Evolutionary conservation across 768 basidiomycete species (phyloP), one percentile per base, ranked within the genome.

Genomic region (Pleurotus salmoneostramineus): DNA sequence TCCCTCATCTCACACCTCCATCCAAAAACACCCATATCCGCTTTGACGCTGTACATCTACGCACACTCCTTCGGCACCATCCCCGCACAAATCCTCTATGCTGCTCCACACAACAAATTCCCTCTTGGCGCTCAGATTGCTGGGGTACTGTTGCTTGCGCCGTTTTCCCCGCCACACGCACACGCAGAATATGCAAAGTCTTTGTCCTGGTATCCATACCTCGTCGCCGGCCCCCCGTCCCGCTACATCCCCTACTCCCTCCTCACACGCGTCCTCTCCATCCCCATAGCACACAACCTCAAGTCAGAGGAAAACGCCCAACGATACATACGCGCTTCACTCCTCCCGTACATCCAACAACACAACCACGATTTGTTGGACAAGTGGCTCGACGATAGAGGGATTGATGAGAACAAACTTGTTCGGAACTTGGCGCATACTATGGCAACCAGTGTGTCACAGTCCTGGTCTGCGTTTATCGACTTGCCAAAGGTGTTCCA

Each of bases 51-150:
- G 43, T 84, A 81, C 69, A 58, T 86, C 56, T 66, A 72, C 11
- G 84, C 81, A 0, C 79, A 79, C 10, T 83, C 82, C 2, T 83
- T 77, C 61, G 85, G 84, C 15, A 80, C 79, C 0, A 73, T 77
- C 8, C 71, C 77, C 3, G 79, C 83, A 0, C 84, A 85, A 70
- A 82, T 84, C 37, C 63, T 86, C 10, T 84, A 81, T 58, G 81
- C 79, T 1, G 75, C 79, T 0, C 64, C 81, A 0, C 80, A 78
- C 67, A 73, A 79, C 62, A 61, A 68, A 12, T 87, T 86, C 59
- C 82, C 82, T 5, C 72, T 77, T 32, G 81, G 79, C 15, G 68
- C 72, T 12, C 68, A 74, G 50, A 74, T 84, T 60, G 69, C 64
- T 4, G 80, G 79, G 2, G 71, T 83, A 62, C 60, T 85, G 48